Percentiles rank a stretch among this genome's conserved stretches.
Conservation (phyloP, 1,139 yeast species). For the Candida sanyaensis region DNA sequence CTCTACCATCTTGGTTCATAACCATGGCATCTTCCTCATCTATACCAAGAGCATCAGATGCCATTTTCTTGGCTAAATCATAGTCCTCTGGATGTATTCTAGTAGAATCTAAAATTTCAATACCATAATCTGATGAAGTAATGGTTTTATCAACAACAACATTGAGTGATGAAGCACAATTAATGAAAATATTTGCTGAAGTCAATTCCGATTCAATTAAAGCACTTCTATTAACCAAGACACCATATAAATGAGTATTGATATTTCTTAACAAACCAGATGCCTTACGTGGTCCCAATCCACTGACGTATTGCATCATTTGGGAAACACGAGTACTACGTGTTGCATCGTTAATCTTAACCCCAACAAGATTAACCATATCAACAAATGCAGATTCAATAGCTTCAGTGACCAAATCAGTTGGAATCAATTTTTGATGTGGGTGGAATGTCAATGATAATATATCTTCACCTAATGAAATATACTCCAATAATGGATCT, state of each 20-base stretch:
- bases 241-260: constrained; percentile 67
- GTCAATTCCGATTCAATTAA: constrained; percentile 79
- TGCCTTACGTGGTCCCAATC: constrained; percentile 95
- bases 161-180: constrained; percentile 87
- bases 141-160: constrained; percentile 68
- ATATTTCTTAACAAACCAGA: constrained; percentile 82
- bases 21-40: constrained; percentile 81
- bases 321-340: constrained; percentile 72
- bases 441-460: constrained; percentile 72
- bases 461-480: constrained; percentile 75
- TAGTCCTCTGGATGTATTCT: constrained; percentile 98
- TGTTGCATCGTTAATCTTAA: constrained; percentile 88
- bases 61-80: constrained; percentile 93
- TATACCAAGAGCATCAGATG: constrained; percentile 94
- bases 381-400: constrained; percentile 86
- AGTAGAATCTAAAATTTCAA: constrained; percentile 88
- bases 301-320: constrained; percentile 76
- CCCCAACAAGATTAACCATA: constrained; percentile 87
- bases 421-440: constrained; percentile 70
- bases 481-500: constrained; percentile 86
- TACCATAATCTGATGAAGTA: constrained; percentile 44
- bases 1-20: constrained; percentile 72
- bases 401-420: constrained; percentile 64
- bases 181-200: constrained; percentile 79
- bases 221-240: constrained; percentile 69